These are phyloP conservation scores for Neocatenulostroma microsporum DNA, from an alignment of 2,329 filamentous ascomycete species.

Conservation along the genomic window DNA sequence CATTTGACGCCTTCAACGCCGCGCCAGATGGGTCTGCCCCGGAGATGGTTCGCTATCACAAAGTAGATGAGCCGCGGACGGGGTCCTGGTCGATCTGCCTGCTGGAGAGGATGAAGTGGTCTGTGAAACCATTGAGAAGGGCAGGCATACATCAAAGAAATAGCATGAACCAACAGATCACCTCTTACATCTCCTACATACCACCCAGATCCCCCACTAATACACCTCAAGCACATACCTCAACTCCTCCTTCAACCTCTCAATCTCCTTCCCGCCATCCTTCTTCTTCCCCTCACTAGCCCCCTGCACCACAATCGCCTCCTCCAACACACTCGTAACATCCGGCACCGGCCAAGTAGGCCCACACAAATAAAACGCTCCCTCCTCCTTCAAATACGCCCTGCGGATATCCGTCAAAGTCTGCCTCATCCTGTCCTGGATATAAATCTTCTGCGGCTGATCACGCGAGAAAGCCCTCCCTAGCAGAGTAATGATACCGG, in stretches of 20 bases:
- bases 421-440: conserved; percentile 95
- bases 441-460: conserved; percentile 98
- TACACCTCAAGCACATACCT: conserved; percentile 97
- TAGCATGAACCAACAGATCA: no score
- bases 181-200: no score
- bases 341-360: conserved; percentile 98
- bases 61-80: conserved; percentile 11
- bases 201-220: no score
- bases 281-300: conserved; percentile 36
- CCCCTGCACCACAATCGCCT: conserved; percentile 71
- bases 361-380: conserved; percentile 93
- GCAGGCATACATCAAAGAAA: no score
- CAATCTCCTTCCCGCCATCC: conserved; percentile 83
- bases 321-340: conserved; percentile 86
- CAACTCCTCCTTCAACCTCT: conserved; percentile 89
- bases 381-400: conserved; percentile 79
- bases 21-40: no score
- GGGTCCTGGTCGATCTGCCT: background rate
- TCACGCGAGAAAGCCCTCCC: conserved; percentile 93
- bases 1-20: no score
- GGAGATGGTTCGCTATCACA: no score
- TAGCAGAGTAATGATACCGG: conserved; percentile 88
- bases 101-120: no score
- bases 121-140: no score
- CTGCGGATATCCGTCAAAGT: conserved; percentile 72